Conservation (phyloP, 1,284 basidiomycete species). For the Trichosporon inkin region DNA sequence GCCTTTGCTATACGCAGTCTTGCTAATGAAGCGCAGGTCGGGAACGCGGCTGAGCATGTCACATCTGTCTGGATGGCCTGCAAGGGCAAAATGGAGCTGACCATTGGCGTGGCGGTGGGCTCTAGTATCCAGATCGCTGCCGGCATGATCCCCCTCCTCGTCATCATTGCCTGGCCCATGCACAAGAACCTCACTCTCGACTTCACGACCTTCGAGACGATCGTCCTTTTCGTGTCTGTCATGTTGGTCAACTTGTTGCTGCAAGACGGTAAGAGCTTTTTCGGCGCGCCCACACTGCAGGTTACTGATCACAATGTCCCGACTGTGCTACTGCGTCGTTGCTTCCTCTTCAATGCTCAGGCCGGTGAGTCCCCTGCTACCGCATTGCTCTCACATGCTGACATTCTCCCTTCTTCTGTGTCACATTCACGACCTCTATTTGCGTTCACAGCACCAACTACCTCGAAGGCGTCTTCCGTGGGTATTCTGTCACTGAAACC, state of each 20-base stretch:
- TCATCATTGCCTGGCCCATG: constrained; percentile 75
- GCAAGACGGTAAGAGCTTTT: constrained; percentile 57
- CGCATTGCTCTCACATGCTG: not conserved
- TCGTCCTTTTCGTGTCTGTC: constrained; percentile 77
- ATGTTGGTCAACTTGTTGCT: constrained; percentile 74
- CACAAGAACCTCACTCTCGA: constrained; percentile 75
- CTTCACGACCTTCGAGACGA: constrained; percentile 66
- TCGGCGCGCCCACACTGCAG: not conserved
- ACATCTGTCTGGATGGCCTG: constrained; percentile 88
- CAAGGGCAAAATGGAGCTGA: constrained; percentile 64
- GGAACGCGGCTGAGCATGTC: constrained; percentile 67
- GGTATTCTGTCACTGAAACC: constrained; percentile 1
- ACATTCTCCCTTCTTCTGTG: not conserved
- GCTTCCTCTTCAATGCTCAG: not conserved
- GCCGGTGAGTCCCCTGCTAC: not conserved
- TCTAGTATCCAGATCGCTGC: constrained; percentile 88
- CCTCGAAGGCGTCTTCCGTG: constrained; percentile 73
- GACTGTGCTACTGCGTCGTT: not conserved
- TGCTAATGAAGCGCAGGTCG: constrained; percentile 23
- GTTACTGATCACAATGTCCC: not conserved
- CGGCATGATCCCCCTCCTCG: constrained; percentile 78
- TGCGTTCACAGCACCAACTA: constrained; percentile 68
- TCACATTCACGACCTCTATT: not conserved
- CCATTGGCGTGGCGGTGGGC: constrained; percentile 84
- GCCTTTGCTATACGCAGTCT: not conserved